Conservation (phyloP, 169 alveolate genomes). For the Cryptosporidium sp. region DNA sequence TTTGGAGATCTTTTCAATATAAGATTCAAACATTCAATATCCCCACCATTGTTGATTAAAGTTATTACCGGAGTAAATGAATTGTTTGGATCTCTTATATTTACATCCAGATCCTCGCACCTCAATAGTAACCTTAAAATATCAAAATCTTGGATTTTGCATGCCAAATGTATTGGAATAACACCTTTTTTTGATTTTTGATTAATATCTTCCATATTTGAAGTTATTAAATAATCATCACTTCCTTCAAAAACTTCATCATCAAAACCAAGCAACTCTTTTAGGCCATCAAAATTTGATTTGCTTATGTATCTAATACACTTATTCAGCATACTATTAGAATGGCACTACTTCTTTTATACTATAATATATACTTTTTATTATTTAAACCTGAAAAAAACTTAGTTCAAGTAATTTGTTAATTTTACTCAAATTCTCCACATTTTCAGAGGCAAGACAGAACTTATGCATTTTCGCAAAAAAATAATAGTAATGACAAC, state of each 20-base stretch:
- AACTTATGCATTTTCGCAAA: not conserved
- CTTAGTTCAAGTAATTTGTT: not conserved
- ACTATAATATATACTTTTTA: not conserved
- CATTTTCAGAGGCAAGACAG: not conserved
- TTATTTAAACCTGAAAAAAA: not conserved
- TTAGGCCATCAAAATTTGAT: constrained; percentile 27
- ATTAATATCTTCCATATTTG: constrained; percentile 11
- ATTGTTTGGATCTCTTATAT: constrained; percentile 39
- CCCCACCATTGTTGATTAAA: constrained; percentile 54
- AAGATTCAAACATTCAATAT: constrained; percentile 54
- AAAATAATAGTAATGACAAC: not conserved
- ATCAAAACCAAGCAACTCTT: constrained; percentile 22
- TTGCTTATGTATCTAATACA: constrained; percentile 36
- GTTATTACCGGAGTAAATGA: constrained; percentile 67
- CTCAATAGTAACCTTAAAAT: constrained; percentile 17
- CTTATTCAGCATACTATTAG: constrained; percentile 33
- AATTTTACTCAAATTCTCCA: no score
- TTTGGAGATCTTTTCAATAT: constrained; percentile 59
- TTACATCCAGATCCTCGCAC: constrained; percentile 38
- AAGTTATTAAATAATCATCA: not conserved
- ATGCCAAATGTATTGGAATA: constrained; percentile 51
- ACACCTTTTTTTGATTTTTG: constrained; percentile 16
- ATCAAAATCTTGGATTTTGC: constrained; percentile 49
- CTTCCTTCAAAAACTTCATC: not conserved
- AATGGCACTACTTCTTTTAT: not conserved